phyloP scores from a whole-genome alignment of 73 alveolate species.

The Strombidium stylifer region DNA sequence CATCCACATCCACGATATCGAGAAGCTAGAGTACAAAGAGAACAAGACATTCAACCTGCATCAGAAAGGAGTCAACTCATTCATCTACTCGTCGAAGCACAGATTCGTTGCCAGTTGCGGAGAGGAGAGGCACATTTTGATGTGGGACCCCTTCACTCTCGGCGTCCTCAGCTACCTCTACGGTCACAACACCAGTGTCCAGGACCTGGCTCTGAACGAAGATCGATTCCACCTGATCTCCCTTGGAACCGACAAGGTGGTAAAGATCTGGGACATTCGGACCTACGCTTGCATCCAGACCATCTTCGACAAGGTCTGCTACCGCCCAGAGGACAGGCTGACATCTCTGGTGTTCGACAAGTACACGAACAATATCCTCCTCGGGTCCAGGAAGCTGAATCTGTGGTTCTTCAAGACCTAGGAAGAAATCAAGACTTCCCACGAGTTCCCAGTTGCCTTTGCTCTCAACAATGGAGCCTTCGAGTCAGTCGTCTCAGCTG shows the following conservation, averaged over 20 bases:
- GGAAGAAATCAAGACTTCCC: slow-evolving; percentile 73
- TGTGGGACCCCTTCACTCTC: slow-evolving; percentile 76
- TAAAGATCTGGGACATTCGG: slow-evolving; percentile 78
- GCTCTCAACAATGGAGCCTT: slow-evolving; percentile 61
- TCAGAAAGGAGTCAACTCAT: slow-evolving; percentile 73
- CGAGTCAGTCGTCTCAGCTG: slow-evolving; percentile 75
- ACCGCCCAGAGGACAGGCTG: slow-evolving; percentile 78
- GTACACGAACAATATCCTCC: slow-evolving; percentile 47
- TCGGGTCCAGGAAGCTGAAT: slow-evolving; percentile 66
- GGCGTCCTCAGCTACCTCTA: slow-evolving; percentile 49
- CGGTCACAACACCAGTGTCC: slow-evolving; percentile 68
- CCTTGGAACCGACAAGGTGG: slow-evolving; percentile 74
- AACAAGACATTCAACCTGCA: slow-evolving; percentile 61
- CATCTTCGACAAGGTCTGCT: slow-evolving; percentile 64
- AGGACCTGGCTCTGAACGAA: slow-evolving; percentile 67
- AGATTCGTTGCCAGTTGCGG: slow-evolving; percentile 80
- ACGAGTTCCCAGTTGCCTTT: slow-evolving; percentile 59
- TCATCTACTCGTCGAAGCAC: slow-evolving; percentile 57
- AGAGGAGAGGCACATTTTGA: slow-evolving; percentile 68
- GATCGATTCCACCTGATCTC: slow-evolving; percentile 65
- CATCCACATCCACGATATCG: slow-evolving; percentile 65
- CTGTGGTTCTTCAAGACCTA: slow-evolving; percentile 68
- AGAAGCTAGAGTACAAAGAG: slow-evolving; percentile 53
- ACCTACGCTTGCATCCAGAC: slow-evolving; percentile 75
- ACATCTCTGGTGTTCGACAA: slow-evolving; percentile 59